Conservation (phyloP, 441 rosid genomes). For the Raphanus hybrid region DNA sequence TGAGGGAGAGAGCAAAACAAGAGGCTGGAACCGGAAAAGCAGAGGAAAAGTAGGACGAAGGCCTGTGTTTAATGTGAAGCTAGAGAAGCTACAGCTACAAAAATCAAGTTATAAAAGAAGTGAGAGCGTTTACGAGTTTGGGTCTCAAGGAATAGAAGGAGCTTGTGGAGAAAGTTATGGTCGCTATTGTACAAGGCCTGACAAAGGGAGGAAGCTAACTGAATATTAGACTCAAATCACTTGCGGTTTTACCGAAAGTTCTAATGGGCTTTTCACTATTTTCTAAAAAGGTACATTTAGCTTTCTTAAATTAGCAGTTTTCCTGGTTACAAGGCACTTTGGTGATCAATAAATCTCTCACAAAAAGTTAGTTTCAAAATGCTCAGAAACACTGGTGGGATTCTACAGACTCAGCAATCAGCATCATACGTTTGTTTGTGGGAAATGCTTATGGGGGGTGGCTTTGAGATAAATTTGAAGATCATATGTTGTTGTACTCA, state of each 20-base stretch:
- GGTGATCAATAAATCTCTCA: too few relatives aligned
- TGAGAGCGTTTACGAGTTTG: conserved; percentile 60
- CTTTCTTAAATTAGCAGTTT: too few relatives aligned
- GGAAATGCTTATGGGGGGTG: conserved; percentile 44
- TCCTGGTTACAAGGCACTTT: too few relatives aligned
- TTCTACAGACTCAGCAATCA: too few relatives aligned
- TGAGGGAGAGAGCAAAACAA: conserved; percentile 51
- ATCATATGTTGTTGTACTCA: conserved; percentile 56
- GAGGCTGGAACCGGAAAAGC: conserved; percentile 45
- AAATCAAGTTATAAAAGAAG: conserved; percentile 77
- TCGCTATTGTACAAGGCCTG: too few relatives aligned
- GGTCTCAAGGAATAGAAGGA: conserved; percentile 80
- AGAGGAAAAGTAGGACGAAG: conserved; percentile 70
- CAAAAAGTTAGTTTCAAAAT: too few relatives aligned
- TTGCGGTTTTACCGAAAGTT: too few relatives aligned
- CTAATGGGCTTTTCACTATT: too few relatives aligned
- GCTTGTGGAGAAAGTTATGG: conserved; percentile 46
- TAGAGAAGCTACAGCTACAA: conserved; percentile 56
- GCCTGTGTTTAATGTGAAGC: conserved; percentile 46
- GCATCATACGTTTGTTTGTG: too few relatives aligned
- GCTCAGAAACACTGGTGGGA: not conserved
- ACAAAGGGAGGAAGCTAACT: too few relatives aligned
- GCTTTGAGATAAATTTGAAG: conserved; percentile 70
- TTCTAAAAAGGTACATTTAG: too few relatives aligned
- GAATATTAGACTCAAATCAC: too few relatives aligned